Evolutionary conservation across 2,329 filamentous ascomycete genomes (phyloP).

Genomic region (Stagonosporopsis vannaccii): DNA sequence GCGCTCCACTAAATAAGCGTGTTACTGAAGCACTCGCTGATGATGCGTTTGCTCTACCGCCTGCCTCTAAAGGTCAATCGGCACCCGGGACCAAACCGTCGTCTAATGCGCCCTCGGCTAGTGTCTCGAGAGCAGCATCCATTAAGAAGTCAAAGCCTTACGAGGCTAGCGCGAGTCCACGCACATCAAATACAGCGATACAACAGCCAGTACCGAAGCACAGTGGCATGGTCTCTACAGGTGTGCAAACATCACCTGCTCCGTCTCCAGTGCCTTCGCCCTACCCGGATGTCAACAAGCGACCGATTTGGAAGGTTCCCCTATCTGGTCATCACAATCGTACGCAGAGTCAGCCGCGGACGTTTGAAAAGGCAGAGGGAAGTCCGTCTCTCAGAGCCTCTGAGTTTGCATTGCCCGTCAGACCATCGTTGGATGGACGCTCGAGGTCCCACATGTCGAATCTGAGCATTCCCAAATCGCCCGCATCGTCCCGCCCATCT

Average conservation of each 20-base stretch:
- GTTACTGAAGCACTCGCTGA: conserved; percentile 82
- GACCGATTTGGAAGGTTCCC: conserved; percentile 64
- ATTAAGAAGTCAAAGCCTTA: conserved; percentile 38
- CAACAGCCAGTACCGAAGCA: conserved; percentile 58
- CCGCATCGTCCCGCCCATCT: conserved; percentile 69
- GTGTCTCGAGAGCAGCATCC: conserved; percentile 43
- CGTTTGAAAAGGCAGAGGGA: conserved; percentile 46
- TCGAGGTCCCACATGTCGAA: conserved; percentile 60
- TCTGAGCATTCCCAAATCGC: conserved; percentile 61
- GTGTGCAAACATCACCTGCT: conserved; percentile 78
- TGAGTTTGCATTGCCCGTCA: conserved; percentile 47
- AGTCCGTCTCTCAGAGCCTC: conserved; percentile 48
- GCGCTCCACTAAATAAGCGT: conserved; percentile 64
- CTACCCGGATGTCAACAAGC: conserved; percentile 50
- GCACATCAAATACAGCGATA: conserved; percentile 38
- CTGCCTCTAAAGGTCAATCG: conserved; percentile 36
- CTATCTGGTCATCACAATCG: conserved; percentile 51
- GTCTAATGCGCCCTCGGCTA: conserved; percentile 40
- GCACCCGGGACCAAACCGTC: conserved; percentile 39
- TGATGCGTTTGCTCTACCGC: conserved; percentile 73
- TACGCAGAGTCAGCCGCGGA: conserved; percentile 59
- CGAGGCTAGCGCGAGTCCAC: conserved; percentile 22
- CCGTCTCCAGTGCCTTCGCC: conserved; percentile 47
- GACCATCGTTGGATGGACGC: conserved; percentile 55
- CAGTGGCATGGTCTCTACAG: conserved; percentile 69